Evolutionary conservation across 805 yeast species (phyloP).

Genomic region (Saturnispora galanensis): DNA sequence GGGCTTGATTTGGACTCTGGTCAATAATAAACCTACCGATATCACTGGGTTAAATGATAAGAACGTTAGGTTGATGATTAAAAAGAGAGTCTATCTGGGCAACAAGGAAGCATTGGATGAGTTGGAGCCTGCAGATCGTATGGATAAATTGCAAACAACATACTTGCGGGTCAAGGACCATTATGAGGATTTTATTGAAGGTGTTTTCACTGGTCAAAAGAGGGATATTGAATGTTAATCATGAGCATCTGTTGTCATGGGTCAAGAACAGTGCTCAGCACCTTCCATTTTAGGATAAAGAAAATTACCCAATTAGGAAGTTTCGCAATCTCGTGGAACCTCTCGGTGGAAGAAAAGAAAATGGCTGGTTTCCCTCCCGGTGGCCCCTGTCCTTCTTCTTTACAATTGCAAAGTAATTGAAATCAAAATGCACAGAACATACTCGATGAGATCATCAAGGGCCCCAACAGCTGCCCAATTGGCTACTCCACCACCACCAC

Average conservation of each 20-base stretch:
- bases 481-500: conserved; percentile 93
- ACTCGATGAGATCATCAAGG: conserved; percentile 87
- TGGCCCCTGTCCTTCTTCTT: background rate
- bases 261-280: too few species aligned
- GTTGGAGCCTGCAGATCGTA: conserved; percentile 49
- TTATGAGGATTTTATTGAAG: conserved; percentile 35
- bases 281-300: background rate
- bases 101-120: conserved; percentile 70
- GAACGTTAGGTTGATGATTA: conserved; percentile 51
- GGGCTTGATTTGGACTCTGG: conserved; percentile 39
- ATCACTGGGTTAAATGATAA: conserved; percentile 21
- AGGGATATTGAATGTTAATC: background rate
- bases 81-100: conserved; percentile 63
- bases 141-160: conserved; percentile 34
- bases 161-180: conserved; percentile 61
- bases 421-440: conserved; percentile 85
- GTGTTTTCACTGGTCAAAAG: conserved; percentile 1
- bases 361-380: conserved; percentile 6
- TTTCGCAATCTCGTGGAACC: conserved; percentile 2
- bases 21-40: conserved; percentile 18
- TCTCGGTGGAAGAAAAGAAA: background rate
- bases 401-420: background rate
- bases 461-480: conserved; percentile 97
- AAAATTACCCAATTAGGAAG: background rate
- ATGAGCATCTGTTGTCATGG: too few species aligned